Percentiles rank a stretch among this genome's conserved stretches.
These are phyloP conservation scores for Pogostemon cablin DNA, from an alignment of 257 asterid genomes.

Conservation along the genomic window DNA sequence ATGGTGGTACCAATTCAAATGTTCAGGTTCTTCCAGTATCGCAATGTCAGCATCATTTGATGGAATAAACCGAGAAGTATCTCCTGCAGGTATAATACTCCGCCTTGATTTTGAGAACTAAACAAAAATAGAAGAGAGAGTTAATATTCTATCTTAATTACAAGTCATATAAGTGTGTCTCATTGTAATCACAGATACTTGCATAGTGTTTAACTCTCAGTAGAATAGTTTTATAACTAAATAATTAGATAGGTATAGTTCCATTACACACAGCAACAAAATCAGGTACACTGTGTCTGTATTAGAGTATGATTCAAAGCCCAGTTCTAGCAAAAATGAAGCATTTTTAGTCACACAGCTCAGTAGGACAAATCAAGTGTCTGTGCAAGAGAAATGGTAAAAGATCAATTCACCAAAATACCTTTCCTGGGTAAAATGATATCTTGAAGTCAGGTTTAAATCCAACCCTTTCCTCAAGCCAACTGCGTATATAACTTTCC, in stretches of 20 bases:
- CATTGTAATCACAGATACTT: neutral
- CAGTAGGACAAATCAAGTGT: slow-evolving; percentile 11
- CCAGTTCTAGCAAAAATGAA: slow-evolving; percentile 13
- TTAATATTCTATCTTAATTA: slow-evolving; percentile 14
- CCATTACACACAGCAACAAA: neutral
- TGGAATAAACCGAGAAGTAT: slow-evolving; percentile 84
- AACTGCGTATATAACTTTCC: slow-evolving; percentile 78
- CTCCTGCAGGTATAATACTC: slow-evolving; percentile 96
- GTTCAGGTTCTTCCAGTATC: slow-evolving; percentile 97
- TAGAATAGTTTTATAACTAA: neutral
- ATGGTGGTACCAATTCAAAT: slow-evolving; percentile 98
- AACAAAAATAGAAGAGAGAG: slow-evolving; percentile 2
- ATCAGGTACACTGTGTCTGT: slow-evolving; percentile 10
- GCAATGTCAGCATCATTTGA: slow-evolving; percentile 98
- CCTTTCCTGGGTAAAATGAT: slow-evolving; percentile 99
- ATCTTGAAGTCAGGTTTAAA: slow-evolving; percentile 88
- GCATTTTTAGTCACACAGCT: neutral
- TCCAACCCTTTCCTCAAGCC: slow-evolving; percentile 98
- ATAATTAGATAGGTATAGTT: neutral
- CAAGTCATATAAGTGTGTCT: slow-evolving; percentile 16
- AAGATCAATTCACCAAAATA: slow-evolving; percentile 31
- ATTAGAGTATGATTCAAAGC: slow-evolving; percentile 20
- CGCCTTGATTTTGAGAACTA: slow-evolving; percentile 90
- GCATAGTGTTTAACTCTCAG: slow-evolving; percentile 13
- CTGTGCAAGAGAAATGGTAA: slow-evolving; percentile 2